Base-by-base conservation (phyloP, 768 basidiomycete species). In the Auricularia sp. region DNA sequence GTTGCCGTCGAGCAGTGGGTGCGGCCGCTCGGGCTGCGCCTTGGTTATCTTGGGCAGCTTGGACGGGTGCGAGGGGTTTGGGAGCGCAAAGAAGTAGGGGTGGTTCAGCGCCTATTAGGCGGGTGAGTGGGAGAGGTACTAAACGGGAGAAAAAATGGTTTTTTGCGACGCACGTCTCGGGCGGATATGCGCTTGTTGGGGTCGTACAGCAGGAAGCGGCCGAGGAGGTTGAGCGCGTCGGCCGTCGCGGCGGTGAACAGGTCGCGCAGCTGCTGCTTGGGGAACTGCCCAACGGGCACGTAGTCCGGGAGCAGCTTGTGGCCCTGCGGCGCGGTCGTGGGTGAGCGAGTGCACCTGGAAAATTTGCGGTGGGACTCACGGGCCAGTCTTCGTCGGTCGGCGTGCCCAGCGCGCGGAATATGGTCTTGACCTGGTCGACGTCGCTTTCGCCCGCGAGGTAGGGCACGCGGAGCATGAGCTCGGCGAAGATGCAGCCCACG, bases 331-430 rank as follows among this genome's bases (percentile, higher is more conserved):
- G 39, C 0, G 7, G 93, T 94, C 95, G 68, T 3, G 47, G 12
- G 64, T 43, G 44, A 34, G 63, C 47, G 29, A 29, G 29, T 29
- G 29, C 29, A 29, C 29, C 29, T 29, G 29, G 2, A 29, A 29
- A 29, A 29, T 29, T 29, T 29, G 29, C 29, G 29, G 36, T 42
- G 51, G 39, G 4, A 42, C 39, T 8, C 12, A 42, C 93, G 1
- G 95, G 96, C 97, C 97, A 99, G 29, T 98, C 96, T 62, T 93
- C 88, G 72, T 98, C 97, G 0, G 93, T 90, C 1, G 97, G 97
- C 8, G 96, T 95, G 0, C 97, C 97, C 33, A 99, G 81, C 0
- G 96, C 97, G 58, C 90, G 87, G 73, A 97, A 98, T 62, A 87
- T 95, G 42, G 89, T 92, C 73, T 94, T 95, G 36, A 99, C 77